Evolutionary conservation across 2,329 filamentous ascomycete species (phyloP).

Genomic region (Dissoconium aciculare): DNA sequence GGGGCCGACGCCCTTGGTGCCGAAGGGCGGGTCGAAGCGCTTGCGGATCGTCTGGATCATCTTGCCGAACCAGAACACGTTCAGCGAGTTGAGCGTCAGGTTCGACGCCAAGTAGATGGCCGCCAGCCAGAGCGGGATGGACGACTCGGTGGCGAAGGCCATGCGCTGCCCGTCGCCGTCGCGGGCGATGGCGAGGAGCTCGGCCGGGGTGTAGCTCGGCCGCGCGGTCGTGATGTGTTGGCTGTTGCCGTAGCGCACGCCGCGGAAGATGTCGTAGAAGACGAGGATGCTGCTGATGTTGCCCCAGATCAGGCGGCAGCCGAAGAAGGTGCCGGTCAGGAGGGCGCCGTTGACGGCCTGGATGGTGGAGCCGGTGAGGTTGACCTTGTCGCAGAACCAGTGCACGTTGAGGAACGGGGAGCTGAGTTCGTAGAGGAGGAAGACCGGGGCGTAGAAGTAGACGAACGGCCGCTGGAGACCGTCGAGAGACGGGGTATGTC

Average conservation of each 20-base stretch:
- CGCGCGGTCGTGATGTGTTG: conserved; percentile 9
- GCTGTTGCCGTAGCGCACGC: conserved; percentile 18
- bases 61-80: conserved; percentile 76
- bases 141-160: conserved; percentile 17
- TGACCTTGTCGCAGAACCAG: conserved; percentile 82
- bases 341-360: conserved; percentile 67
- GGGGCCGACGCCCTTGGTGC: conserved; percentile 25
- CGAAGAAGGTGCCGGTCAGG: conserved; percentile 61
- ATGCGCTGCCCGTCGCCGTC: conserved; percentile 14
- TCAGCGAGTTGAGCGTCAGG: conserved; percentile 56
- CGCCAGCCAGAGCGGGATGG: conserved; percentile 55
- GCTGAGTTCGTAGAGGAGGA: conserved; percentile 78
- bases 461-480: conserved; percentile 56
- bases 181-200: conserved; percentile 13
- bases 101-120: conserved; percentile 55
- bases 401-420: conserved; percentile 77
- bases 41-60: conserved; percentile 70
- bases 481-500: not conserved
- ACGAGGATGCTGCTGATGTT: conserved; percentile 51
- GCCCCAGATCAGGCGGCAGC: conserved; percentile 62
- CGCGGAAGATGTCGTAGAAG: conserved; percentile 52
- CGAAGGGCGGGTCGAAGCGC: conserved; percentile 49
- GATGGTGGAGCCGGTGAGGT: conserved; percentile 56
- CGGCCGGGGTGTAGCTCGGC: conserved; percentile 9
- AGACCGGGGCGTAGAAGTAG: conserved; percentile 66